These are phyloP conservation scores for Larix kaempferi DNA, from an alignment of 75 land plant species.

Conservation along the genomic window DNA sequence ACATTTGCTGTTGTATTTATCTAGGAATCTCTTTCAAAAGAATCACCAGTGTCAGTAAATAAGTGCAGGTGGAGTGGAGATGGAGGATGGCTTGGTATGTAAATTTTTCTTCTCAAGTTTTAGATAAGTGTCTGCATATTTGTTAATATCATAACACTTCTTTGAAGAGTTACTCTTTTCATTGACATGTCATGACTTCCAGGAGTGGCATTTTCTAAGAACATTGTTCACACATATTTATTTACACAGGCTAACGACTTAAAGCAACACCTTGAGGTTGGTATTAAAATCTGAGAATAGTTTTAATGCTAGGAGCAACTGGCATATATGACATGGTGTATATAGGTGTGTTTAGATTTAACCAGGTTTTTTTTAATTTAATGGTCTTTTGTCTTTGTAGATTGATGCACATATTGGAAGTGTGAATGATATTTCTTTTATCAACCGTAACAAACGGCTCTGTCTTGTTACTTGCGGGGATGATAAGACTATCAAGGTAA, in stretches of 20 bases:
- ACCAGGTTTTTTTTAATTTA: neutral
- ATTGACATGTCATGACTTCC: neutral
- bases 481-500: slow-evolving; percentile 70
- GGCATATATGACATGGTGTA: neutral
- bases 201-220: neutral
- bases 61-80: slow-evolving; percentile 22
- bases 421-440: slow-evolving; percentile 73
- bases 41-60: slow-evolving; percentile 16
- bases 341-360: too few species aligned
- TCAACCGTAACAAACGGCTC: slow-evolving; percentile 55
- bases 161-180: too few species aligned
- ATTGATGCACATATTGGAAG: slow-evolving; percentile 77
- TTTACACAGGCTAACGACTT: neutral
- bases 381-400: slow-evolving; percentile 16
- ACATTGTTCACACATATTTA: neutral
- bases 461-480: slow-evolving; percentile 75
- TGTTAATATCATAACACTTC: too few species aligned
- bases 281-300: neutral
- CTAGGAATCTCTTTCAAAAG: slow-evolving; percentile 20
- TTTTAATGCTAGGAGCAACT: neutral
- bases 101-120: neutral
- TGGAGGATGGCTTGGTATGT: slow-evolving; percentile 18
- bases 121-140: too few species aligned
- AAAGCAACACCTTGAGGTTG: neutral
- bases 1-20: too few species aligned